Conservation (phyloP, 2,329 filamentous ascomycete species). For the Didymella pinodella region DNA sequence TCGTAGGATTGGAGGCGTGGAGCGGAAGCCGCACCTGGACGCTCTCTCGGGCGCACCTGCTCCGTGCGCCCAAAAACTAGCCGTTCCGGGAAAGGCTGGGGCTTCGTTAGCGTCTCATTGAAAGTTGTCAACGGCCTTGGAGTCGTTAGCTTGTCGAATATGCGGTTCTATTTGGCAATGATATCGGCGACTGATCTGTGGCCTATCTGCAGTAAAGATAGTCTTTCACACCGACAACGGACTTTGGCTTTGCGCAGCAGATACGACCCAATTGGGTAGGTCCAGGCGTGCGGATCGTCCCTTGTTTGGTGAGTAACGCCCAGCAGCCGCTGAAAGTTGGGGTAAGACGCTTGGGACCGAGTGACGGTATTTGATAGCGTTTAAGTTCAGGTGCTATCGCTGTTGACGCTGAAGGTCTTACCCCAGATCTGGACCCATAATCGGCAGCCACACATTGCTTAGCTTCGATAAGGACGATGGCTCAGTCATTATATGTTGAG, state of each 20-base stretch:
- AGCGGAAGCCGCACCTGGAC: not conserved
- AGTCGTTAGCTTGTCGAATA: not conserved
- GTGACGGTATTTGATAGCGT: constrained; percentile 6
- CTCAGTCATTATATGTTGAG: constrained; percentile 5
- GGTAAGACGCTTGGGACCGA: not conserved
- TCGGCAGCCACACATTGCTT: constrained; percentile 7
- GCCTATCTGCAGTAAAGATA: not conserved
- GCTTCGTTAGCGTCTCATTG: not conserved
- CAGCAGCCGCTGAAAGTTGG: constrained; percentile 3
- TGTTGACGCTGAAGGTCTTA: constrained; percentile 7
- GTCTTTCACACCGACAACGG: not conserved
- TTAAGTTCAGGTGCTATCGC: constrained; percentile 3
- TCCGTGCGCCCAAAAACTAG: constrained; percentile 5
- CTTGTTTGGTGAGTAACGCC: not conserved
- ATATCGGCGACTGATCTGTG: not conserved
- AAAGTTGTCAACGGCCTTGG: not conserved
- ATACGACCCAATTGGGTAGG: constrained; percentile 9
- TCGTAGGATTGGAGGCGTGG: not conserved
- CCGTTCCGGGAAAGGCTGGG: not conserved
- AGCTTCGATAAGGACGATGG: constrained; percentile 6
- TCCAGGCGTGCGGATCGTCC: constrained; percentile 10
- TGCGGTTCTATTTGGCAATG: constrained; percentile 1
- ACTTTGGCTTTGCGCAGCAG: not conserved
- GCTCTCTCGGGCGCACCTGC: not conserved
- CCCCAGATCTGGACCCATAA: constrained; percentile 10